Evolutionary conservation across 805 yeast genomes (phyloP), one percentile per base, ranked within the genome.

Genomic region (Tetrapisispora taiwanensis): DNA sequence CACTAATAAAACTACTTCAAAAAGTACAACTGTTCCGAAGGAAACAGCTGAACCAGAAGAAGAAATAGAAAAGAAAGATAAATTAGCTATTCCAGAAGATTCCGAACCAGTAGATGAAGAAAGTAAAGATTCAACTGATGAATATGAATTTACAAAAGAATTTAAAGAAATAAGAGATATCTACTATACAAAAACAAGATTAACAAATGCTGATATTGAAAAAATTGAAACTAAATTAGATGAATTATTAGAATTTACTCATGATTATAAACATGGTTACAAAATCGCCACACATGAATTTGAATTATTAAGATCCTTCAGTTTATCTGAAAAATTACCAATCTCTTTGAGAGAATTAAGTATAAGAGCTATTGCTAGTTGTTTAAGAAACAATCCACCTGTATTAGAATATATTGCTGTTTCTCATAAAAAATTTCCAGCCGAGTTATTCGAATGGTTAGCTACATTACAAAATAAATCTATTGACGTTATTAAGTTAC

Each of bases 341-440:
- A 17, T 47, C 6, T 34, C 50, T 0, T 38, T 64, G 20, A 67
- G 71, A 46, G 92, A 86, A 46, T 53, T 73, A 36, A 60, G 78
- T 1, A 73, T 78, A 13, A 68, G 87, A 48, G 68, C 82, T 26
- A 66, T 88, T 46, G 80, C 84, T 0, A 71, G 85, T 5, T 63
- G 89, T 4, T 60, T 87, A 37, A 71, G 95, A 53, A 87, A 87
- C 58, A 88, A 88, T 56, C 78, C 77, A 2, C 74, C 73, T 2
- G 87, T 88, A 0, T 49, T 72, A 2, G 60, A 60, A 2, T 68
- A 68, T 43, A 63, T 73, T 13, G 55, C 53, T 34, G 46, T 33
- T 7, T 36, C 43, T 7, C 60, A 63, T 44, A 74, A 79, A 0
- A 31, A 32, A 13, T 41, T n/a, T 35, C 19, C 19, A 12, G 8